Base-by-base conservation (phyloP, 2,329 filamentous ascomycete species). In the Penicillium sp. region DNA sequence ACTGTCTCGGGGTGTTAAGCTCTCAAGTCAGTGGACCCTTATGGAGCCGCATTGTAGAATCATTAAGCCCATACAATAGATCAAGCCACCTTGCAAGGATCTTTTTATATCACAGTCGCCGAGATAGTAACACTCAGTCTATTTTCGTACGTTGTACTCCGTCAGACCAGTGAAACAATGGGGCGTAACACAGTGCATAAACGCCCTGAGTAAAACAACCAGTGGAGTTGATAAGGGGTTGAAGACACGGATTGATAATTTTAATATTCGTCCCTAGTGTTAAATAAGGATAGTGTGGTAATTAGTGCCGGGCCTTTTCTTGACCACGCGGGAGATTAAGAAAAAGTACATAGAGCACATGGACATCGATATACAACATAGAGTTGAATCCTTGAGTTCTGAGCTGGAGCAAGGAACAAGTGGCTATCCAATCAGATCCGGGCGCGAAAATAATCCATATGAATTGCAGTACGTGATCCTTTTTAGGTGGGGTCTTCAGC, bases 11-110 rank as follows among this genome's bases (percentile, higher is more conserved):
- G 27, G 34, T 27, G 25, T 27, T 27, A 27, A 27, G 25, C 25
- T 27, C 25, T 8, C 7, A 9, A 27, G 1, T 27, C 25, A 18
- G 51, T 59, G 55, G 57, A 39, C 40, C 46, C 27, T 41, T 18
- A 56, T 40, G 38, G 47, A 49, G 48, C 48, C 9, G 27, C 31
- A n/a, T 16, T 41, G 12, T 27, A 41, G 40, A 35, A 32, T 34
- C 45, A 42, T 41, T 55, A 51, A 46, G 16, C 40, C 13, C 31
- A 47, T 55, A 59, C 52, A 57, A 55, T 58, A 58, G 45, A 38
- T 12, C 38, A 49, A 50, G 49, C 49, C 49, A 59, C 41, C 18
- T 46, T 23, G 18, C n/a, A 35, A 46, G 25, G 23, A 25, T 57
- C 49, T 52, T 51, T 54, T 46, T 42, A 16, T 47, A 23, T 34